A percentile compares a stretch with the other conserved stretches of the same genome.
These are phyloP conservation scores for Aspergillus melleus DNA, from an alignment of 2,329 filamentous ascomycete genomes.

Conservation along the genomic window DNA sequence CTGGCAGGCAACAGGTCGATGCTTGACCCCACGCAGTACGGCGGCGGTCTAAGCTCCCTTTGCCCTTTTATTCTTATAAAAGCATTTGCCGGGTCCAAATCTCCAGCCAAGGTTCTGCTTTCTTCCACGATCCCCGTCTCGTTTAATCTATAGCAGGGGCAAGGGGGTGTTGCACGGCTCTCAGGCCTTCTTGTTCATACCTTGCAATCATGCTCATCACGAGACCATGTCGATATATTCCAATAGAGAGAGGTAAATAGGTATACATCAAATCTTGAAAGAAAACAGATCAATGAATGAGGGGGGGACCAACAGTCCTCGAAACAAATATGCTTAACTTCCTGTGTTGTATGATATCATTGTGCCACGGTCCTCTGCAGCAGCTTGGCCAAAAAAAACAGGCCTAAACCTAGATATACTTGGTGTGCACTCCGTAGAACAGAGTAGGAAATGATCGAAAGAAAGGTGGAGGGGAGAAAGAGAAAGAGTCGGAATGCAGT, in stretches of 20 bases:
- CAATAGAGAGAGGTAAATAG: slow-evolving; percentile 4
- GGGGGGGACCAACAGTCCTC: background rate
- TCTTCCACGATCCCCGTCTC: slow-evolving; percentile 3
- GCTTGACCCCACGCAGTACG: background rate
- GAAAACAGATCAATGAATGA: background rate
- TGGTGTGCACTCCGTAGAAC: background rate
- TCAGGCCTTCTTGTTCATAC: background rate
- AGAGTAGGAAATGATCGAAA: too few species aligned
- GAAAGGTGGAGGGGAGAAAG: background rate
- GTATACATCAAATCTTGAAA: background rate
- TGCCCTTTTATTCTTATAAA: background rate
- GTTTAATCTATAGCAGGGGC: background rate
- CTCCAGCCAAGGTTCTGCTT: slow-evolving; percentile 5
- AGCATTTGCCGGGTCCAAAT: slow-evolving; percentile 2
- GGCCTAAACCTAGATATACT: background rate
- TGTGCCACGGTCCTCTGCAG: background rate
- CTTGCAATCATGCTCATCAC: background rate
- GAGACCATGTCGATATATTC: slow-evolving; percentile 1
- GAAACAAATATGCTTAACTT: background rate
- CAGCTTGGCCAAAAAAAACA: background rate
- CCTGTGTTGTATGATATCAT: background rate
- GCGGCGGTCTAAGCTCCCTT: slow-evolving; percentile 1
- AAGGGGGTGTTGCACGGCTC: background rate
- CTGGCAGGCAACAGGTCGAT: slow-evolving; percentile 1
- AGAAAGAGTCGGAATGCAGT: background rate